phyloP scores from a whole-genome alignment of 2,329 filamentous ascomycete genomes.

The Rutstroemia sp. region DNA sequence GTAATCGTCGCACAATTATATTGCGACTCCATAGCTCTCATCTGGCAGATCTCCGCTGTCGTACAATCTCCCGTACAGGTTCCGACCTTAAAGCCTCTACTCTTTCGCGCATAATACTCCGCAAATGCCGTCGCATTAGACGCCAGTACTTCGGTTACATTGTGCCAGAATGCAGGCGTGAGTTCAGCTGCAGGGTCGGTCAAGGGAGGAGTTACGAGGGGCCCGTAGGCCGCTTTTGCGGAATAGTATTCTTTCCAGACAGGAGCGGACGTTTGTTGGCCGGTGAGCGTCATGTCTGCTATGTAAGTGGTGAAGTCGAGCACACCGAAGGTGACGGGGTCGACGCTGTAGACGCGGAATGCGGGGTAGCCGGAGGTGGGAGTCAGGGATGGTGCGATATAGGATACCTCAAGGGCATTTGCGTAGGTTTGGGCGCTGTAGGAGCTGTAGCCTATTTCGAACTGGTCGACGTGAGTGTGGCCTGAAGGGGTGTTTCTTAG shows the following conservation, averaged over 20 bases:
- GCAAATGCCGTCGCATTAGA: constrained; percentile 37
- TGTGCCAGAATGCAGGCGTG: constrained; percentile 52
- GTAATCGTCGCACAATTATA: constrained; percentile 33
- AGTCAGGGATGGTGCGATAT: constrained; percentile 29
- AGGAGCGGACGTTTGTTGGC: constrained; percentile 15
- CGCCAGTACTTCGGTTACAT: constrained; percentile 44
- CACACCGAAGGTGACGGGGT: constrained; percentile 29
- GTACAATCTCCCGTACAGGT: constrained; percentile 38
- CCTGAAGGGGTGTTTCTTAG: constrained; percentile 10
- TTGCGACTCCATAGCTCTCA: constrained; percentile 45
- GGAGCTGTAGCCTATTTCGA: constrained; percentile 28
- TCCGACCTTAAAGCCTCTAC: constrained; percentile 36
- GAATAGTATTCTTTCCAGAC: constrained; percentile 27
- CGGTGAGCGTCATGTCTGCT: constrained; percentile 26
- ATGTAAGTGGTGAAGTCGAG: constrained; percentile 28
- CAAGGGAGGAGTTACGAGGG: constrained; percentile 34
- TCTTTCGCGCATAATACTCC: constrained; percentile 40
- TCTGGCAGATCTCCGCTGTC: constrained; percentile 41
- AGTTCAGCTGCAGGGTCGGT: constrained; percentile 37
- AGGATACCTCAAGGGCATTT: constrained; percentile 26
- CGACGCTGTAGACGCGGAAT: constrained; percentile 30
- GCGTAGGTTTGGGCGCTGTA: constrained; percentile 20
- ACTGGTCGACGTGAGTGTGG: constrained; percentile 31
- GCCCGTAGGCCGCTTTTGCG: constrained; percentile 28
- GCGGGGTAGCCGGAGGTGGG: constrained; percentile 29